phyloP scores from a whole-genome alignment of 2,329 filamentous ascomycete species.

The Microsporum audouinii region DNA sequence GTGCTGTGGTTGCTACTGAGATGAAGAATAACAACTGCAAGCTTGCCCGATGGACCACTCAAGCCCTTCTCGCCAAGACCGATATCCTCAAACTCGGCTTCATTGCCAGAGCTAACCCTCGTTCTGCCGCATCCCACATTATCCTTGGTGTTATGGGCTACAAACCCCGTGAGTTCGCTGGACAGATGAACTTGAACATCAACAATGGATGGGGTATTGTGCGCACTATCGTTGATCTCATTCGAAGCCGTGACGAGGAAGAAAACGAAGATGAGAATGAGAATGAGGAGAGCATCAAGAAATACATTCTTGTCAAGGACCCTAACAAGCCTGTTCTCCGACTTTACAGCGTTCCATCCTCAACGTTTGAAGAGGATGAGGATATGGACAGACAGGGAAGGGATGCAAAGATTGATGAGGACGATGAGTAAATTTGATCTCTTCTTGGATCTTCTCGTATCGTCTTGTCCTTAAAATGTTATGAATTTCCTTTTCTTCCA shows the following conservation, averaged over 20 bases:
- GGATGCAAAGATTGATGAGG: slow-evolving; percentile 44
- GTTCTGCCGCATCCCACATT: slow-evolving; percentile 85
- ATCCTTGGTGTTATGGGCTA: slow-evolving; percentile 92
- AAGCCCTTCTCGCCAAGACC: slow-evolving; percentile 93
- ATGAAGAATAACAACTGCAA: slow-evolving; percentile 99
- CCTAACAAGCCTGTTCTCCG: slow-evolving; percentile 94
- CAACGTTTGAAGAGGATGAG: slow-evolving; percentile 83
- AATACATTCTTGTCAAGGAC: slow-evolving; percentile 58
- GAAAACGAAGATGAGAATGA: slow-evolving; percentile 27
- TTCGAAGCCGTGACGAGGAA: slow-evolving; percentile 28
- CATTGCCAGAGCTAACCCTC: slow-evolving; percentile 86
- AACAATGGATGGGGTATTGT: slow-evolving; percentile 99
- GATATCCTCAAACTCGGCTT: slow-evolving; percentile 99
- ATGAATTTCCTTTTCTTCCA: background rate
- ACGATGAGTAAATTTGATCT: slow-evolving; percentile 37
- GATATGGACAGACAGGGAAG: slow-evolving; percentile 46
- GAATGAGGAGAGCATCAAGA: slow-evolving; percentile 33
- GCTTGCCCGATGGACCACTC: slow-evolving; percentile 92
- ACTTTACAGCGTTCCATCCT: slow-evolving; percentile 77
- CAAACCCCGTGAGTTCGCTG: slow-evolving; percentile 94
- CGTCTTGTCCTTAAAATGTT: background rate
- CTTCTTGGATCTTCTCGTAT: background rate
- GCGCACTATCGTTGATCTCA: slow-evolving; percentile 88
- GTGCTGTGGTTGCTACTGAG: slow-evolving; percentile 94
- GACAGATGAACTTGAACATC: slow-evolving; percentile 94